Conservation (phyloP, 257 asterid species). For the Petunia secreta region DNA sequence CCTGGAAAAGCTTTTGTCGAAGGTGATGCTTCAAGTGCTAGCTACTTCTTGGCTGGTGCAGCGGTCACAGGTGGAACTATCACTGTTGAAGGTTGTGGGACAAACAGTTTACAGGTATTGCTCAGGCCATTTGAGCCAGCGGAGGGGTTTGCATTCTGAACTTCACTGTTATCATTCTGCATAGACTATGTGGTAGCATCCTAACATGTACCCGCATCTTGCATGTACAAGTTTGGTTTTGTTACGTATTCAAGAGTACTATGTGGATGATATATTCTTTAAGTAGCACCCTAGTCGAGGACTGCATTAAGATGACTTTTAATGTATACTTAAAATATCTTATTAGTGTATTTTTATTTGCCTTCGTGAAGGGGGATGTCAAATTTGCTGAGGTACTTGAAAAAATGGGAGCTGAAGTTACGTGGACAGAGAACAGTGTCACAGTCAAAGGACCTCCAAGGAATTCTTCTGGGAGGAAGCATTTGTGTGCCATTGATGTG, state of each 20-base stretch:
- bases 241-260: not conserved
- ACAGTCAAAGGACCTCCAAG: slow-evolving; percentile 83
- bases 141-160: not conserved
- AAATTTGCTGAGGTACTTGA: slow-evolving; percentile 95
- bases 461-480: slow-evolving; percentile 60
- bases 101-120: slow-evolving; percentile 91
- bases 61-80: slow-evolving; percentile 93
- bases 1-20: slow-evolving; percentile 95
- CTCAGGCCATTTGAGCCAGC: not conserved
- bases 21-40: slow-evolving; percentile 99
- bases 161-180: not conserved
- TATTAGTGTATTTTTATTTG: not conserved
- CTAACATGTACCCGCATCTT: not conserved
- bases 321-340: not conserved
- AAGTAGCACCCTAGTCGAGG: not conserved
- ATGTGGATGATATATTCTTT: not conserved
- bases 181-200: not conserved
- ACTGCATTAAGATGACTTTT: slow-evolving; percentile 1
- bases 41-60: slow-evolving; percentile 99
- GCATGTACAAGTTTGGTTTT: not conserved
- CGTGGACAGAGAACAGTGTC: slow-evolving; percentile 92
- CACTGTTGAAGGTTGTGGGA: slow-evolving; percentile 97
- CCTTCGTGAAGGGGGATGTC: slow-evolving; percentile 75
- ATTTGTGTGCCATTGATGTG: slow-evolving; percentile 73
- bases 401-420: slow-evolving; percentile 91